Evolutionary conservation across 176 grass and related monocot species (phyloP).

Genomic region (Canna indica): DNA sequence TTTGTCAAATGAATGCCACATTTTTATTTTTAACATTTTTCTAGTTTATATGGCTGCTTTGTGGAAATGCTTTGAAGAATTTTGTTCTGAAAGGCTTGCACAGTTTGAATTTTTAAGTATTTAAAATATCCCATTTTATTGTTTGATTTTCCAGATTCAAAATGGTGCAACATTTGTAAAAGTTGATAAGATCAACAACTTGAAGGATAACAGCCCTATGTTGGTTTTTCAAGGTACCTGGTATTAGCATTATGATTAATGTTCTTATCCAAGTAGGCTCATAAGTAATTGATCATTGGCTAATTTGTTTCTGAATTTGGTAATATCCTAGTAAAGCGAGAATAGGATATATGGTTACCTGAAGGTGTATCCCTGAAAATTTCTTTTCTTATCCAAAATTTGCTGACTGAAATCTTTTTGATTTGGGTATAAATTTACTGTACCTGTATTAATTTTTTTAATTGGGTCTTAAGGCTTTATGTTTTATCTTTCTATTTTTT

Average conservation of each 20-base stretch:
- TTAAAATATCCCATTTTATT: slow-evolving; percentile 9
- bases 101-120: neutral
- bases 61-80: neutral
- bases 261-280: slow-evolving; percentile 4
- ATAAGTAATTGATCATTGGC: neutral
- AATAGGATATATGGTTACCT: neutral
- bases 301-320: neutral
- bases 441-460: neutral
- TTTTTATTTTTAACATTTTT: neutral
- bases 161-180: slow-evolving; percentile 87
- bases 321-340: neutral
- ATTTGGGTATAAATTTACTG: neutral
- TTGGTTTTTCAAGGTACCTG: slow-evolving; percentile 84
- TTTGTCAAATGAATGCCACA: neutral
- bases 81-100: neutral
- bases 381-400: neutral
- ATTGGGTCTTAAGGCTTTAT: neutral
- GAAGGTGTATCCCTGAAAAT: neutral
- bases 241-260: neutral
- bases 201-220: slow-evolving; percentile 77
- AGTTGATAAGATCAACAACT: slow-evolving; percentile 67
- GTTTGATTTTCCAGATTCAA: slow-evolving; percentile 45
- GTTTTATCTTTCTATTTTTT: neutral
- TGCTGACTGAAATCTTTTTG: neutral
- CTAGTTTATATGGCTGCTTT: neutral